Conservation (phyloP, 306 rosid genomes). For the Vigna trinervia region DNA sequence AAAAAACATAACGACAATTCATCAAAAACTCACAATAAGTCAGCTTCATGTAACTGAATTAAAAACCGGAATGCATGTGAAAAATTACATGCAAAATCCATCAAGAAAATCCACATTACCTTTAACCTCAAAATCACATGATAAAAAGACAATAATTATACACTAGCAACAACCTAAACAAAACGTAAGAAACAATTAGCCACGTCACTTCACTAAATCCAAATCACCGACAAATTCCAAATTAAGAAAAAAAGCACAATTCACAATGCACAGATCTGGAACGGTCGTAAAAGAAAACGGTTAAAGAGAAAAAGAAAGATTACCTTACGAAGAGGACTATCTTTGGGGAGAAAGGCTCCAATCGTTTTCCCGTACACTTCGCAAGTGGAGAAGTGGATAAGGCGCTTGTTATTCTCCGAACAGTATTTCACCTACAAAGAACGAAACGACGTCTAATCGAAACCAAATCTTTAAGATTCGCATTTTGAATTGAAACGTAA, state of each 20-base stretch:
- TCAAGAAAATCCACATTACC: not conserved
- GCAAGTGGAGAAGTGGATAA: slow-evolving; percentile 98
- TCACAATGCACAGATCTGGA: slow-evolving; percentile 43
- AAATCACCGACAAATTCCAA: slow-evolving; percentile 43
- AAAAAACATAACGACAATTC: not conserved
- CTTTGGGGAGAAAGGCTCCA: slow-evolving; percentile 95
- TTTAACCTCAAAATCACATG: slow-evolving; percentile 6
- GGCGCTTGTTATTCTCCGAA: slow-evolving; percentile 87
- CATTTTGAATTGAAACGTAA: not conserved
- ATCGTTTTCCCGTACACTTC: slow-evolving; percentile 99
- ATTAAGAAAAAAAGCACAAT: slow-evolving; percentile 24
- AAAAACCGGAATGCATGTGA: not conserved
- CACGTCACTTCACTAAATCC: not conserved
- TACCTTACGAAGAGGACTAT: slow-evolving; percentile 97
- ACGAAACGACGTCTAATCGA: slow-evolving; percentile 5
- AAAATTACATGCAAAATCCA: not conserved
- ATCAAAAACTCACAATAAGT: not conserved
- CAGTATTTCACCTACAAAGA: slow-evolving; percentile 82
- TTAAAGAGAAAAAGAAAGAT: slow-evolving; percentile 11
- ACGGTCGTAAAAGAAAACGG: not conserved
- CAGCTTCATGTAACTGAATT: not conserved
- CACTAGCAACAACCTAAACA: not conserved
- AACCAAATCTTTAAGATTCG: slow-evolving; percentile 36
- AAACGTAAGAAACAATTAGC: not conserved
- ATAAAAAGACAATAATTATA: not conserved